A percentile compares a stretch with the other conserved stretches of the same genome.
These are phyloP conservation scores for Saururus chinensis DNA, from an alignment of 164 flowering plant genomes.

Conservation along the genomic window DNA sequence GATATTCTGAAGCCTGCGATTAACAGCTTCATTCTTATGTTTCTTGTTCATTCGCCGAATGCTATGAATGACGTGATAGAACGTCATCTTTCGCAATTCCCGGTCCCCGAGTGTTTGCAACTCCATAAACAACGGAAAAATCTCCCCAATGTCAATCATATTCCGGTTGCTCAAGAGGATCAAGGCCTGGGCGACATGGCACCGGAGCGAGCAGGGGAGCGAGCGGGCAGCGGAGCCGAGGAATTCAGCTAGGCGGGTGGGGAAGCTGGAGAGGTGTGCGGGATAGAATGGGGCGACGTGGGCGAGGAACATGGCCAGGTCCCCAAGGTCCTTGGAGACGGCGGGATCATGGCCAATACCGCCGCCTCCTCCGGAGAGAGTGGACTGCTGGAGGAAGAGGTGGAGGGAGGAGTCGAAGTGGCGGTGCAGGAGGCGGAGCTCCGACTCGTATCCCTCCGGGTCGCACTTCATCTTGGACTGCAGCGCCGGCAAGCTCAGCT, in stretches of 20 bases:
- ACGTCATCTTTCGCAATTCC: constrained; percentile 48
- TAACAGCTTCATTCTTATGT: constrained; percentile 61
- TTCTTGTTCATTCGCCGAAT: constrained; percentile 75
- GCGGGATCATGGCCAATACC: constrained; percentile 43
- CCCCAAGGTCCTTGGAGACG: constrained; percentile 66
- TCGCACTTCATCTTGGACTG: constrained; percentile 87
- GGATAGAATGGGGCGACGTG: constrained; percentile 80
- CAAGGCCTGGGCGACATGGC: constrained; percentile 60
- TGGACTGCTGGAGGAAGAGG: constrained; percentile 60
- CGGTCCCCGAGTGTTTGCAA: constrained; percentile 74
- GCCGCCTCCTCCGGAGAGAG: constrained; percentile 36
- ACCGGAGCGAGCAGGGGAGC: constrained; percentile 52
- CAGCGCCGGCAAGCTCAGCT: constrained; percentile 56
- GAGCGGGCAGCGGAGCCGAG: constrained; percentile 37
- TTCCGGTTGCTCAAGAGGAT: constrained; percentile 67
- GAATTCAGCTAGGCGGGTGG: constrained; percentile 42
- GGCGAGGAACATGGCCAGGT: constrained; percentile 64
- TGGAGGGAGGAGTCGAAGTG: constrained; percentile 66
- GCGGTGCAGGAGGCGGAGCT: constrained; percentile 44
- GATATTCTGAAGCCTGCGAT: constrained; percentile 66
- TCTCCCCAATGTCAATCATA: constrained; percentile 64
- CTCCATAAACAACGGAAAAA: constrained; percentile 67
- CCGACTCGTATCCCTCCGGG: constrained; percentile 76
- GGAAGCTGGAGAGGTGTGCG: constrained; percentile 41
- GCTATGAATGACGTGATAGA: constrained; percentile 66